Conservation (phyloP, 495 filamentous ascomycete genomes). For the Hypomontagnella monticulosa region DNA sequence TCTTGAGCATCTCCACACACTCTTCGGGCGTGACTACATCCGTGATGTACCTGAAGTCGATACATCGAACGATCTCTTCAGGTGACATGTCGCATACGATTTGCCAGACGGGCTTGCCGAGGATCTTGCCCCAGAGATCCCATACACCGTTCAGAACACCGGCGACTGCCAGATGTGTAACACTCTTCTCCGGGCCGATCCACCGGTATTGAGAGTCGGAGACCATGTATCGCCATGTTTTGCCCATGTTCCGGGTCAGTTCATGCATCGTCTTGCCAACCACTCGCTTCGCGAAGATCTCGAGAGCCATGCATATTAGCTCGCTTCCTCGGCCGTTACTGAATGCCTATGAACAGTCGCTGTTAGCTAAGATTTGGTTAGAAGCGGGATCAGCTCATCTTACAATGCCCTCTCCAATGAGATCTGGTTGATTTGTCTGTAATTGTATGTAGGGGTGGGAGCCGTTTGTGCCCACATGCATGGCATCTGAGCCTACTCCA, state of each 20-base stretch:
- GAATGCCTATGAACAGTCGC: conserved; percentile 74
- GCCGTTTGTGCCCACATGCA: conserved; percentile 96
- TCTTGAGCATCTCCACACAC: conserved; percentile 74
- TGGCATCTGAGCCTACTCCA: conserved; percentile 95
- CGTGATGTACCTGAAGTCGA: conserved; percentile 94
- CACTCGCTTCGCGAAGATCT: conserved; percentile 76
- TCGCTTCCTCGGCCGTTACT: conserved; percentile 97
- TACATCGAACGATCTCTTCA: conserved; percentile 84
- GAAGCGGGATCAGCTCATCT: conserved; percentile 64
- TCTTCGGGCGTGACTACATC: conserved; percentile 92
- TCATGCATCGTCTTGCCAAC: conserved; percentile 75
- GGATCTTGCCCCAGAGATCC: conserved; percentile 92
- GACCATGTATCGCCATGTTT: conserved; percentile 91
- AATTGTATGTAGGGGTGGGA: conserved; percentile 90
- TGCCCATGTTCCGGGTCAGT: conserved; percentile 82
- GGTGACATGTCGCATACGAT: conserved; percentile 90
- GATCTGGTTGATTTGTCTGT: conserved; percentile 89
- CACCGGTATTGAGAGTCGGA: conserved; percentile 90
- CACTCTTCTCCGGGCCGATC: conserved; percentile 96
- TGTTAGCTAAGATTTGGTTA: neutral
- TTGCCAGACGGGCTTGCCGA: conserved; percentile 88
- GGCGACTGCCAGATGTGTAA: conserved; percentile 90
- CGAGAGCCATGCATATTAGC: conserved; percentile 87
- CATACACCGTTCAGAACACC: conserved; percentile 92
- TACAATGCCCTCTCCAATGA: conserved; percentile 79